These are phyloP conservation scores for Hymenoscyphus salicellus DNA, from an alignment of 2,329 filamentous ascomycete species.

Conservation along the genomic window DNA sequence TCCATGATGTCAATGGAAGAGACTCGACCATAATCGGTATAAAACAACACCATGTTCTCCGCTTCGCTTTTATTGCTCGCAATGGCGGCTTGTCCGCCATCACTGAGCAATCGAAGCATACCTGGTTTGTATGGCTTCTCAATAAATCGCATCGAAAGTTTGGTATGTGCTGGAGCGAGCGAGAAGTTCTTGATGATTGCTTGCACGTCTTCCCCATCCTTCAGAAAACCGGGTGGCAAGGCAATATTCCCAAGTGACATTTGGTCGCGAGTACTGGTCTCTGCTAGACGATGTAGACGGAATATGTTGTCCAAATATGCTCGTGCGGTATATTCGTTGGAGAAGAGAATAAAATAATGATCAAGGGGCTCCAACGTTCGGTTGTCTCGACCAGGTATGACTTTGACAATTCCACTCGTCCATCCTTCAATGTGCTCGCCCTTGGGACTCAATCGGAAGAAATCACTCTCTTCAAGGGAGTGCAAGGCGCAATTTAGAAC, in stretches of 20 bases:
- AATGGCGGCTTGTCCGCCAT: slow-evolving; percentile 34
- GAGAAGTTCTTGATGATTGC: slow-evolving; percentile 49
- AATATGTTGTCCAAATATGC: slow-evolving; percentile 57
- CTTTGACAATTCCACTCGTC: slow-evolving; percentile 59
- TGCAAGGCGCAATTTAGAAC: slow-evolving; percentile 57
- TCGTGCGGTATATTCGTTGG: slow-evolving; percentile 53
- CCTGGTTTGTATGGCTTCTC: slow-evolving; percentile 36
- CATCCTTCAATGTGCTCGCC: slow-evolving; percentile 65
- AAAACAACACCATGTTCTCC: slow-evolving; percentile 33
- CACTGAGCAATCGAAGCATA: slow-evolving; percentile 37
- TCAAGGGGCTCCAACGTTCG: slow-evolving; percentile 60
- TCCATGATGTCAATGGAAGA: slow-evolving; percentile 19
- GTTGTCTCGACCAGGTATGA: slow-evolving; percentile 61
- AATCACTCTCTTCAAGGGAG: slow-evolving; percentile 64
- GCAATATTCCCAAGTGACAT: slow-evolving; percentile 42
- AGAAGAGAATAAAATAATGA: slow-evolving; percentile 69
- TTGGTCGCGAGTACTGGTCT: slow-evolving; percentile 36
- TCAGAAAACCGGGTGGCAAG: slow-evolving; percentile 41
- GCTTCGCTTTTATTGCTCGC: slow-evolving; percentile 19
- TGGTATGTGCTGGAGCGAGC: slow-evolving; percentile 44
- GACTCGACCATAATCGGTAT: slow-evolving; percentile 25
- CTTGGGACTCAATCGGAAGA: slow-evolving; percentile 62
- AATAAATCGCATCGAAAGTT: slow-evolving; percentile 37
- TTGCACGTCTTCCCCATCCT: slow-evolving; percentile 47
- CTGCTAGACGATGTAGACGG: slow-evolving; percentile 49